Percentiles rank a stretch among this genome's conserved stretches.
phyloP scores from a whole-genome alignment of 2,329 filamentous ascomycete species.

The Colletotrichum higginsianum region DNA sequence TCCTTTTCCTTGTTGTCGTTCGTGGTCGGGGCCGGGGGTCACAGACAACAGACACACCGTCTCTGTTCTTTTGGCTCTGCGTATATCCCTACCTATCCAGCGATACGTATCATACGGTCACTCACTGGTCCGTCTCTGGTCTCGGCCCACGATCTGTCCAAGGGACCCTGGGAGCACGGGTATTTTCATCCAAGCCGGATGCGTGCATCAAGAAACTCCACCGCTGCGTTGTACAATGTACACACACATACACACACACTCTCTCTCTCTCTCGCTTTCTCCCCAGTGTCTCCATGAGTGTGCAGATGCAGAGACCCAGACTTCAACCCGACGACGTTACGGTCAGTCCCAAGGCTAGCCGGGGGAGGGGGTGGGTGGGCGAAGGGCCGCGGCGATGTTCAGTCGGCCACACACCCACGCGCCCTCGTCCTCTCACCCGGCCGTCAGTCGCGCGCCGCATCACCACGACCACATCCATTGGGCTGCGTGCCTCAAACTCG shows the following conservation, averaged over 20 bases:
- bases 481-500: constrained; percentile 36
- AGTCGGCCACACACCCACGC: background rate
- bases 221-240: constrained; percentile 33
- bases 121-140: background rate
- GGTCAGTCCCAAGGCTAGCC: constrained; percentile 27
- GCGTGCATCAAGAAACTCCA: constrained; percentile 25
- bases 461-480: constrained; percentile 42
- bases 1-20: background rate
- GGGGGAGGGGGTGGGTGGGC: background rate
- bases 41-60: background rate
- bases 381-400: constrained; percentile 9
- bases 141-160: constrained; percentile 36
- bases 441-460: constrained; percentile 43
- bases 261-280: no score
- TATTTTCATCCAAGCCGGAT: constrained; percentile 27
- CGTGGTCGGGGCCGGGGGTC: background rate
- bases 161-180: constrained; percentile 20
- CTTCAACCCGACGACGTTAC: constrained; percentile 23
- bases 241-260: background rate
- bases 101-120: background rate
- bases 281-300: background rate
- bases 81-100: background rate
- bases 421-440: constrained; percentile 9
- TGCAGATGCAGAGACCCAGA: constrained; percentile 17
- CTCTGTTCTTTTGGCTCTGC: background rate